Evolutionary conservation across 257 asterid genomes (phyloP), one percentile per base, ranked within the genome.

Genomic region (Buddleja alternifolia): DNA sequence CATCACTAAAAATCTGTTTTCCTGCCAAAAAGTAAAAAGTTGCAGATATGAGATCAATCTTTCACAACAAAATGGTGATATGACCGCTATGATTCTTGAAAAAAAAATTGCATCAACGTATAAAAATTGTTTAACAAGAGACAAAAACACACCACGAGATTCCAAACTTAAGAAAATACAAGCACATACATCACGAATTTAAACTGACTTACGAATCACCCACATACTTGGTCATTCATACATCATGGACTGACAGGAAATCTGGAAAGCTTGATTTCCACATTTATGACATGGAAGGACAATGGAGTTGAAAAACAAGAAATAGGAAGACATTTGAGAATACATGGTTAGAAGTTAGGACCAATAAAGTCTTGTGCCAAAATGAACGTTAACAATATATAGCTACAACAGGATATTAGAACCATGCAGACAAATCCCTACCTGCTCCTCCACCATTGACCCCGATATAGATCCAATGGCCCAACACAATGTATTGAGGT

Each of bases 401-500:
- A 39, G 34, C 15, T 7, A 48, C 59, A 34, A 50, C 5, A 8
- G 32, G 10, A 12, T 34, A 4, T 7, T 10, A 6, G 15, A 4
- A 60, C 10, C 40, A 40, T 29, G 14, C 54, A 51, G 19, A 11
- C 10, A 50, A 65, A 44, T 10, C 15, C 23, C 7, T 45, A 94
- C 99, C 90, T 94, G 99, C 66, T 94, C 99, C 80, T 91, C 99
- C 83, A 83, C 66, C 99, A 94, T 94, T 15, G 99, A 94, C 66
- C 99, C 99, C 64, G 99, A 94, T 77, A 94, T 89, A 37, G 99
- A 94, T 72, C 99, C 99, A 72, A 94, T 88, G 48, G 99, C 99
- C 99, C 99, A 94, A 69, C 99, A 91, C 67, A 94, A 73, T 41
- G 99, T 94, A 77, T 94, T 94, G 70, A 94, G 96, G 83, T 91